Conservation (phyloP, 2,329 filamentous ascomycete genomes). For the Diaporthe australafricana region DNA sequence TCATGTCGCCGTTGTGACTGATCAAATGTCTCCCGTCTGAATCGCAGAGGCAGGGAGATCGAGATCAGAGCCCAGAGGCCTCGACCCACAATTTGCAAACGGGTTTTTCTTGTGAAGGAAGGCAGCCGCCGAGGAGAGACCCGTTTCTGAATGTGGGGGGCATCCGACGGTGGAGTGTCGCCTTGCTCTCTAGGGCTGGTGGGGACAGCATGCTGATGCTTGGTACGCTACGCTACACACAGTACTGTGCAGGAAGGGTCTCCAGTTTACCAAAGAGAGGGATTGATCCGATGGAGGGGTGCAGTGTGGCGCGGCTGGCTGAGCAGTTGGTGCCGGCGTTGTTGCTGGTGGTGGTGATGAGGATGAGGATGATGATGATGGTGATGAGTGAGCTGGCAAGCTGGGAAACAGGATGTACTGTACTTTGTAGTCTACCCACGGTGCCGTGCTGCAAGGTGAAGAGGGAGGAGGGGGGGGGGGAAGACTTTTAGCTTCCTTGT, state of each 20-base stretch:
- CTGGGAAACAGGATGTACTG: not conserved
- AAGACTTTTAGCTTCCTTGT: not conserved
- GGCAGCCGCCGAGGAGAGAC: conserved; percentile 18
- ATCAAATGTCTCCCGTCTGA: conserved; percentile 32
- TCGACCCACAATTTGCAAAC: conserved; percentile 21
- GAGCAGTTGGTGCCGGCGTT: not conserved
- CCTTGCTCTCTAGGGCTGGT: conserved; percentile 14
- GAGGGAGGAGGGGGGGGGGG: not conserved
- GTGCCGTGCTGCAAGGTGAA: not conserved
- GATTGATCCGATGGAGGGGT: conserved; percentile 1
- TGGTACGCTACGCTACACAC: not conserved
- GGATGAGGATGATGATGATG: not conserved
- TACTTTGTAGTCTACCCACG: not conserved
- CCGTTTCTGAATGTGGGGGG: conserved; percentile 12
- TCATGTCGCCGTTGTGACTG: conserved; percentile 18
- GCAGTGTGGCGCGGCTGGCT: conserved; percentile 8
- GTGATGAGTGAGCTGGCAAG: not conserved
- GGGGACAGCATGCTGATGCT: not conserved
- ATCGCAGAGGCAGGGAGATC: conserved; percentile 27
- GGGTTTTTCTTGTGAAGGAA: conserved; percentile 23
- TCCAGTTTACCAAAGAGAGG: conserved; percentile 11
- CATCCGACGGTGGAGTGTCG: conserved; percentile 4
- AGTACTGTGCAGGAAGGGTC: not conserved
- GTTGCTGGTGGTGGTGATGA: not conserved
- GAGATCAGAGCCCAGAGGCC: conserved; percentile 21